Base-by-base conservation (phyloP, 768 basidiomycete species). In the Calocybe gangraenosa region DNA sequence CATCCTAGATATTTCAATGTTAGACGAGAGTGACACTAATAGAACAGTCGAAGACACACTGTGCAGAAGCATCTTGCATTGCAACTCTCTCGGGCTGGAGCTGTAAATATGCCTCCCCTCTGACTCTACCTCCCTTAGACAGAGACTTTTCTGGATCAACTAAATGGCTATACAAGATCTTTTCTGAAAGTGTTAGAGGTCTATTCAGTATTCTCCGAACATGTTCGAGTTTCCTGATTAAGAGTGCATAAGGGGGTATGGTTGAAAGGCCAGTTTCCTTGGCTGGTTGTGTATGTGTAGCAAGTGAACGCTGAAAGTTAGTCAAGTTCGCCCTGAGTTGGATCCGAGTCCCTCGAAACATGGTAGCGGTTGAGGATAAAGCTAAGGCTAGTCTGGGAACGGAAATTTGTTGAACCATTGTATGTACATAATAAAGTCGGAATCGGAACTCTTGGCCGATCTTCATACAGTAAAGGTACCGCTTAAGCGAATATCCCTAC, bases 121-220 rank as follows among this genome's bases (percentile, higher is more conserved):
- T 75, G 32, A 92, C 74, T 53, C 76, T 82, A 22, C 81, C 79
- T 21, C 79, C 78, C 36, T 76, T 66, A 28, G 76, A 75, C 37
- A 94, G 66, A 43, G 71, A 81, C 56, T 82, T 80, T 46, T 84
- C 79, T 3, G 91, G 90, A 54, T 95, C 78, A 51, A 79, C 67
- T 44, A 97, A 70, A 66, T 99, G 96, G 56, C 90, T 85, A 67
- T 96, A 98, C 22, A 99, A 74, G 34, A 98, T 94, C 75, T 99
- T 99, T 67, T 99, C 96, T 17, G 94, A 87, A n/a, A 99, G 74
- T 2, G 93, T 92, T 44, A 99, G 69, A 30, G 93, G 94, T 43
- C 84, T 73, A 53, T 81, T 73, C 54, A 98, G 74, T 36, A 87
- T 65, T 44, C 74, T 61, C 35, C 87, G 81, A 42, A 92, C 89